Evolutionary conservation across 164 flowering plant genomes (phyloP), one percentile per base, ranked within the genome.

Genomic region (Taxillus chinensis): DNA sequence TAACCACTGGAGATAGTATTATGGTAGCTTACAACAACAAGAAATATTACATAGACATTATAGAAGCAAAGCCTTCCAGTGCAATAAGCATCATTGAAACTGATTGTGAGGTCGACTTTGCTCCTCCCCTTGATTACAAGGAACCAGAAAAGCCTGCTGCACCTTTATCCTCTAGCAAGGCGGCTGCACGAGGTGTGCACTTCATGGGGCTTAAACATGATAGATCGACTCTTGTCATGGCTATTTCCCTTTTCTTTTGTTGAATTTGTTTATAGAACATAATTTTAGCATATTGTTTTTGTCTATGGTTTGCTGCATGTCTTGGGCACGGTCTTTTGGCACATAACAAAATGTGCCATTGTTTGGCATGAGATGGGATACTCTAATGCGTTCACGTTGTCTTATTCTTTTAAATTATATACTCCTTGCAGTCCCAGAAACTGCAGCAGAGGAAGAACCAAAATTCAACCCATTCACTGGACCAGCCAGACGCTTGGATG

Each of bases 61-160:
- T 92, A 17, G 98, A 90, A 75, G 60, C 98, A 51, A 90, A 85
- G 80, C 98, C 98, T 60, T 71, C 96, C 27, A 65, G 79, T 64
- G 96, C 92, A 3, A 85, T 92, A 63, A 86, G 82, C 69, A 88
- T 92, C 56, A 92, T 90, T 53, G 96, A 92, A 74, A 92, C 96
- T 5, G 98, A 92, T 67, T 92, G 98, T 75, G 96, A 92, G 74
- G 98, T 92, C 64, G 98, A 92, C 69, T 92, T 92, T 74, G 96
- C 98, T 39, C 96, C 96, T 69, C 98, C 98, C 38, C 82, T 92
- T 60, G 98, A 92, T 79, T 92, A 86, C 66, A 85, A 82, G 74
- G 96, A 87, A 70, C 96, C 98, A 41, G 89, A 82, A 72, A 86
- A 66, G 70, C 82, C 83, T 39, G 74, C 66, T 56, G 73, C 84